Base-by-base conservation (phyloP, 2,329 filamentous ascomycete species). In the Hypoxylon rubiginosum region DNA sequence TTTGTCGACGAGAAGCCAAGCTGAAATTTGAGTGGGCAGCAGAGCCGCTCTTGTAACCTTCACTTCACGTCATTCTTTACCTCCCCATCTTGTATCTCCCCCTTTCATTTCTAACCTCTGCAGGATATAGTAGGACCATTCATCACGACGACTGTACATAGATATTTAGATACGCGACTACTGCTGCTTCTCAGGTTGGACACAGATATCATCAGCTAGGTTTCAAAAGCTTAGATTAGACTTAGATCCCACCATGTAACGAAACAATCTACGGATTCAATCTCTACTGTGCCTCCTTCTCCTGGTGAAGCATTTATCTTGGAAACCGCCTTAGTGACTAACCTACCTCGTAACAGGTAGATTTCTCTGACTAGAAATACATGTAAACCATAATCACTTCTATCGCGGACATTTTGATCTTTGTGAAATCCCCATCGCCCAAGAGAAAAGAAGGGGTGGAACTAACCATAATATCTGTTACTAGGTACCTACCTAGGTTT, bases 191-290 rank as follows among this genome's bases (percentile, higher is more conserved):
- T 67, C 64, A 60, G 58, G 67, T 58, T 63, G 61, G 61, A 68
- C 26, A 53, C 54, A 64, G 58, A 68, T 68, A 68, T 59, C 62
- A 58, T 56, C 62, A 58, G 43, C 58, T 59, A 63, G 56, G 56
- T 66, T 67, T 62, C 55, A 63, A 68, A 66, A 64, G 43, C 64
- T 66, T 68, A 68, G 65, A 69, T 59, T 70, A 70, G 67, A 70
- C 59, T 68, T 66, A 68, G 62, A 68, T 70, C 62, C 62, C 62
- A 62, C 62, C 58, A 61, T 61, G 56, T 46, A 66, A 69, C 49
- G 21, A 43, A 62, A 57, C 60, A 28, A 64, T 62, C 46, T 19
- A 59, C 34, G 24, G 57, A 67, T 60, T 50, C 57, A 48, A 67
- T 67, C 46, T 69, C 59, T 59, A 53, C 49, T n/a, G n/a, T n/a